Conservation (phyloP, 192 early-diverging fungal genomes). For the Helicostylum pulchrum region DNA sequence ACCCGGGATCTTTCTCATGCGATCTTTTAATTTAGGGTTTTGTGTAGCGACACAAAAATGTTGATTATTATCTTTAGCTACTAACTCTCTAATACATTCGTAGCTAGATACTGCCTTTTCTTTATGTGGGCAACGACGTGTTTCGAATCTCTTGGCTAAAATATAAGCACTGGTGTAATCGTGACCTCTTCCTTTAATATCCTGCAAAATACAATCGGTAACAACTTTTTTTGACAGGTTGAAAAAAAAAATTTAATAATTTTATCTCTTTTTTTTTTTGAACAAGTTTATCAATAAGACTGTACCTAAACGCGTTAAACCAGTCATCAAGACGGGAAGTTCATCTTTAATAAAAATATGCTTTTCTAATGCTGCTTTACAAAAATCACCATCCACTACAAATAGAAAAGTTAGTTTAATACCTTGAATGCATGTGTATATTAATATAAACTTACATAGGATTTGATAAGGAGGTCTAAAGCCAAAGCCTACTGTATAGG, state of each 20-base stretch:
- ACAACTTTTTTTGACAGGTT: conserved; percentile 4
- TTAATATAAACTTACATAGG: conserved; percentile 43
- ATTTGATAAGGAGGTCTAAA: conserved; percentile 95
- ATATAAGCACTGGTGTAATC: conserved; percentile 57
- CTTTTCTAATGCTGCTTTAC: conserved; percentile 60
- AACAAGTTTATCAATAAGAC: too few species aligned
- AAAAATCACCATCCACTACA: conserved; percentile 81
- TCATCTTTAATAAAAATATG: conserved; percentile 60
- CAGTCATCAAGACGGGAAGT: conserved; percentile 64
- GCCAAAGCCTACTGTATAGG: conserved; percentile 77
- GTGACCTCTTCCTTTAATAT: conserved; percentile 64
- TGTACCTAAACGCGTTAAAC: conserved; percentile 63
- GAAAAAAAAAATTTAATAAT: too few species aligned
- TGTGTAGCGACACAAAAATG: conserved; percentile 88
- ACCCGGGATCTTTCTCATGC: conserved; percentile 69
- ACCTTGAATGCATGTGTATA: neutral
- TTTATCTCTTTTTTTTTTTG: neutral
- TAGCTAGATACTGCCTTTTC: conserved; percentile 54
- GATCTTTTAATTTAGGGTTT: conserved; percentile 58
- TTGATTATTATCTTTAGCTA: conserved; percentile 72
- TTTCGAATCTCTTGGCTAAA: conserved; percentile 68
- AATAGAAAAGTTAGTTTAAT: conserved; percentile 7
- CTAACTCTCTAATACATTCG: conserved; percentile 72
- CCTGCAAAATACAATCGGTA: conserved; percentile 74
- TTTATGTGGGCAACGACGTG: conserved; percentile 76